A percentile compares a stretch with the other conserved stretches of the same genome.
phyloP scores from a whole-genome alignment of 2,329 filamentous ascomycete species.

The Lecanosticta acicola region DNA sequence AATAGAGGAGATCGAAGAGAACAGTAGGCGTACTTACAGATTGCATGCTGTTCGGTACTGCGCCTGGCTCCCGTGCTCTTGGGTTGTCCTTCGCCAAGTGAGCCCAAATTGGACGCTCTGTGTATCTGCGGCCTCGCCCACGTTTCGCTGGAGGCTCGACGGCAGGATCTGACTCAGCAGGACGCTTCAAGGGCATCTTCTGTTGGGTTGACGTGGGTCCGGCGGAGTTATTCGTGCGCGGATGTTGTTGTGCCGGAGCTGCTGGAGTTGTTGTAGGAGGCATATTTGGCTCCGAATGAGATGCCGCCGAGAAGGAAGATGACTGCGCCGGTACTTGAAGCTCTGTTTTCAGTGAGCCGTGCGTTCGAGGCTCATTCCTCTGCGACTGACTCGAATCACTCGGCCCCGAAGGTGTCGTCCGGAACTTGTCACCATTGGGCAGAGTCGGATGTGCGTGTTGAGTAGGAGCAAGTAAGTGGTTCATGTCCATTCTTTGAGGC shows the following conservation, averaged over 20 bases:
- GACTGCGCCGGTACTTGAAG: not conserved
- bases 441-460: conserved; percentile 12
- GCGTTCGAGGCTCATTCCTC: not conserved
- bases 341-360: not conserved
- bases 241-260: not conserved
- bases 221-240: not conserved
- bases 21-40: not conserved
- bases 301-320: not conserved
- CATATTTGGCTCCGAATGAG: not conserved
- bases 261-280: not conserved
- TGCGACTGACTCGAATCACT: conserved; percentile 2
- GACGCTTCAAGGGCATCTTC: conserved; percentile 21
- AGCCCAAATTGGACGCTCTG: conserved; percentile 32
- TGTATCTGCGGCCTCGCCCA: conserved; percentile 24
- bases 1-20: not conserved
- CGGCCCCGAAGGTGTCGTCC: not conserved
- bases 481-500: conserved; percentile 27
- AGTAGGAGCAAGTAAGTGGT: conserved; percentile 27
- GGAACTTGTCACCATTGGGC: conserved; percentile 3
- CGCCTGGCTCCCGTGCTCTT: conserved; percentile 3
- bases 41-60: conserved; percentile 4
- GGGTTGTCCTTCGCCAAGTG: conserved; percentile 29
- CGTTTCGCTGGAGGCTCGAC: conserved; percentile 27
- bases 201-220: not conserved
- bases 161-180: conserved; percentile 21